Evolutionary conservation across 192 early-diverging fungal genomes (phyloP).

Genomic region (Pilobolus umbonatus): DNA sequence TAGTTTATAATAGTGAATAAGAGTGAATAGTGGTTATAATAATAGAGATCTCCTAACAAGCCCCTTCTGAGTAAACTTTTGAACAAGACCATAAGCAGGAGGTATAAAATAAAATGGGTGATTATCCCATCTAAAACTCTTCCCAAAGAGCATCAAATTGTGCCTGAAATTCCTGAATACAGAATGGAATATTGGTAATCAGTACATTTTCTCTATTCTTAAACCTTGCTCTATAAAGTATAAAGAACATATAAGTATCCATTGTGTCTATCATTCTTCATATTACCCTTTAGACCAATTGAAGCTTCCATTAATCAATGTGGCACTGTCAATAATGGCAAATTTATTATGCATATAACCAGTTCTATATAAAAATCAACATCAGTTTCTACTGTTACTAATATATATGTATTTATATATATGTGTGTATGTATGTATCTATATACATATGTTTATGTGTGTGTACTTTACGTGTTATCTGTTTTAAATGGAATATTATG

Average conservation of each 20-base stretch:
- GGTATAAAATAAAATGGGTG: slow-evolving; percentile 1
- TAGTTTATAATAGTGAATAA: not conserved
- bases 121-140: slow-evolving; percentile 45
- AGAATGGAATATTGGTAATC: slow-evolving; percentile 55
- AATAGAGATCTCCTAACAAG: no score
- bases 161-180: slow-evolving; percentile 48
- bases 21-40: no score
- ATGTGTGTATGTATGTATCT: not conserved
- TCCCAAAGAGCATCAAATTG: slow-evolving; percentile 64
- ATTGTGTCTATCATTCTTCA: not conserved
- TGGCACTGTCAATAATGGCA: slow-evolving; percentile 52
- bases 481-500: slow-evolving; percentile 40
- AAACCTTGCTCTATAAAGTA: slow-evolving; percentile 47
- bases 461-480: slow-evolving; percentile 25
- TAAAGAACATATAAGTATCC: not conserved
- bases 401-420: not conserved
- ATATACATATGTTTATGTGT: not conserved
- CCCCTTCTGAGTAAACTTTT: no score
- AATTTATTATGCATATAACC: slow-evolving; percentile 73
- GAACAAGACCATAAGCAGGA: no score
- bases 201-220: slow-evolving; percentile 67
- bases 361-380: slow-evolving; percentile 15
- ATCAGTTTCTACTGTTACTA: not conserved
- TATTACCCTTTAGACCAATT: slow-evolving; percentile 54
- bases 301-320: slow-evolving; percentile 59